Percentiles rank a stretch among this genome's conserved stretches.
These are phyloP conservation scores for Lignosus rhinocerotis DNA, from an alignment of 1,284 basidiomycete species.

Conservation along the genomic window DNA sequence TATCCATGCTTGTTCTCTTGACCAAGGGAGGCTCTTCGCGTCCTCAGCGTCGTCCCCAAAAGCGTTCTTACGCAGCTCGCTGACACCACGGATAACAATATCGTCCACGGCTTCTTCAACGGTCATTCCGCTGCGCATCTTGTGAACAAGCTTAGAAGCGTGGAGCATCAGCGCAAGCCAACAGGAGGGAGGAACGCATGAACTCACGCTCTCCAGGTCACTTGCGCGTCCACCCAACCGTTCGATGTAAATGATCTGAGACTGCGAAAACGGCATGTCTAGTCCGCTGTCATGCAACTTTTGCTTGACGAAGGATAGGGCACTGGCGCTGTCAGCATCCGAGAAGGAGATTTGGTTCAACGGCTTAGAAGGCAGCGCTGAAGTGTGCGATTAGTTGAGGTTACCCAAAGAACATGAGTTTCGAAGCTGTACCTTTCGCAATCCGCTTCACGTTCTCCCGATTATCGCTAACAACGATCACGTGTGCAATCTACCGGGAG, in stretches of 20 bases:
- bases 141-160: constrained; percentile 70
- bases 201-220: constrained; percentile 77
- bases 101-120: constrained; percentile 87
- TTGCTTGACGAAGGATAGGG: constrained; percentile 79
- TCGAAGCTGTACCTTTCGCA: constrained; percentile 59
- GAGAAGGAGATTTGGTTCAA: constrained; percentile 76
- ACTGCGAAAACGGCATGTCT: constrained; percentile 48
- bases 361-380: constrained; percentile 86
- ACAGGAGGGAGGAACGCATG: neutral
- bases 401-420: neutral
- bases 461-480: constrained; percentile 90
- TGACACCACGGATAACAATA: constrained; percentile 77
- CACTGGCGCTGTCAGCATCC: constrained; percentile 84
- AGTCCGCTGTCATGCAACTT: constrained; percentile 70
- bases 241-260: constrained; percentile 61
- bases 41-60: constrained; percentile 93
- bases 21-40: constrained; percentile 82
- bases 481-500: constrained; percentile 78
- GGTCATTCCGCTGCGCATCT: constrained; percentile 73
- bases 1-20: constrained; percentile 86
- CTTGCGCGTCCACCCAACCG: constrained; percentile 86
- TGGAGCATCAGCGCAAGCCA: neutral
- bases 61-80: constrained; percentile 86
- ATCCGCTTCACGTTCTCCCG: constrained; percentile 84
- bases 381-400: no score